Evolutionary conservation across 805 yeast species (phyloP), one percentile per base, ranked within the genome.

Genomic region (Saturnispora sanitii): DNA sequence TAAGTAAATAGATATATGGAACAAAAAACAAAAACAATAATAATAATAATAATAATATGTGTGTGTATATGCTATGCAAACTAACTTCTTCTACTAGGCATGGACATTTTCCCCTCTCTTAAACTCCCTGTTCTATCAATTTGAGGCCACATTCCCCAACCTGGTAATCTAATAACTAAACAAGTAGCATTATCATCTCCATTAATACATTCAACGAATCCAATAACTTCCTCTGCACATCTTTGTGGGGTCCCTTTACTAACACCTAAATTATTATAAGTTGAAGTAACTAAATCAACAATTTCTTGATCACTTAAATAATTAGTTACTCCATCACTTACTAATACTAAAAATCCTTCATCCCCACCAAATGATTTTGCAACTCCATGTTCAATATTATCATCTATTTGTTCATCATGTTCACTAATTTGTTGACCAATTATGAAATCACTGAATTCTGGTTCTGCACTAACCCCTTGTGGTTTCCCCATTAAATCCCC

Each of bases 121-220:
- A 75, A 58, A 34, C 70, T 72, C 1, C 96, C 96, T 1, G 96
- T 86, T 36, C 94, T 65, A 62, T 90, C 97, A 4, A 67, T 54
- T 42, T 72, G 61, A 6, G 92, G 90, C 96, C 98, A 92, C 41
- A 77, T 72, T 5, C 95, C 96, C 98, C 98, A 92, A 8, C 95
- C 95, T 27, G 73, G 70, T 42, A 92, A 64, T 44, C 94, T 66
- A 9, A 90, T 60, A 4, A 92, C 83, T 46, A 82, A 54, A 56
- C 96, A 86, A 2, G 96, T 86, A n/a, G 97, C 94, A 61, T 92
- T 92, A 58, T 92, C 98, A 52, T 84, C 87, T 2, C 95, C 92
- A 12, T 95, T 95, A 7, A 88, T 72, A 32, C 83, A 83, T 55
- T 82, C 87, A 9, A 87, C 81, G 57, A 79, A 92, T 51, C 78